Evolutionary conservation across 208 protist genomes (phyloP).

Genomic region (Crithidia fasciculata): DNA sequence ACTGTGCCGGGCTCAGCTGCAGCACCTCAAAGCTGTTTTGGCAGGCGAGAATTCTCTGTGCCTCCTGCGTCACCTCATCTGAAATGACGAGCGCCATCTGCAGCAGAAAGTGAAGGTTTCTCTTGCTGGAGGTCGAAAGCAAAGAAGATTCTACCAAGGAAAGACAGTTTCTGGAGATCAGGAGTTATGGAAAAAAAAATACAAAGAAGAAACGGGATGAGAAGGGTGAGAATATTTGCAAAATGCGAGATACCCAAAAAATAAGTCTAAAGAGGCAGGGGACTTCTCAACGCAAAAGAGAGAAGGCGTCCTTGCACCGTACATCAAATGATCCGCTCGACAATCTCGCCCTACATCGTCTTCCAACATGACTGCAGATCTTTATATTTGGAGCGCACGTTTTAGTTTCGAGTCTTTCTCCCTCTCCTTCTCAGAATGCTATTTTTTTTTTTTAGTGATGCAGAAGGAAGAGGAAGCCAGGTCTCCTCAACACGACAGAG

Average conservation of each 20-base stretch:
- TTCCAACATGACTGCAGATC: no score
- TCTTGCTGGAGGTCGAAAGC: not conserved
- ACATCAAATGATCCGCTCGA: no score
- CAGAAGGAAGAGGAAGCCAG: no score
- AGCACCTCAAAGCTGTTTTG: slow-evolving; percentile 83
- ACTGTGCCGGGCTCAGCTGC: slow-evolving; percentile 55
- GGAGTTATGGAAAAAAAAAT: not conserved
- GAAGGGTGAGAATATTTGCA: not conserved
- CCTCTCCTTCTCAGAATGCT: no score
- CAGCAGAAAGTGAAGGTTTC: not conserved
- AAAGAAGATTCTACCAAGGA: not conserved
- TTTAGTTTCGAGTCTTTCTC: no score
- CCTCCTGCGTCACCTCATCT: slow-evolving; percentile 62
- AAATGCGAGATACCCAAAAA: no score
- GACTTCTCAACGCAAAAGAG: not conserved
- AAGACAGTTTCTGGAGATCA: not conserved
- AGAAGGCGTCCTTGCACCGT: not conserved
- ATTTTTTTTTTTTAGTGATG: no score
- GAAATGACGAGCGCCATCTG: slow-evolving; percentile 77
- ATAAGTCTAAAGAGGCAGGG: no score
- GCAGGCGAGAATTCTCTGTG: slow-evolving; percentile 72
- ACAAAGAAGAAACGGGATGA: not conserved
- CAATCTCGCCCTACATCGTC: no score
- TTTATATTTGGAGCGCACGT: no score
- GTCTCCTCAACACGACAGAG: no score